These are phyloP conservation scores for Talaromyces sp. DNA, from an alignment of 2,329 filamentous ascomycete genomes.

Conservation along the genomic window DNA sequence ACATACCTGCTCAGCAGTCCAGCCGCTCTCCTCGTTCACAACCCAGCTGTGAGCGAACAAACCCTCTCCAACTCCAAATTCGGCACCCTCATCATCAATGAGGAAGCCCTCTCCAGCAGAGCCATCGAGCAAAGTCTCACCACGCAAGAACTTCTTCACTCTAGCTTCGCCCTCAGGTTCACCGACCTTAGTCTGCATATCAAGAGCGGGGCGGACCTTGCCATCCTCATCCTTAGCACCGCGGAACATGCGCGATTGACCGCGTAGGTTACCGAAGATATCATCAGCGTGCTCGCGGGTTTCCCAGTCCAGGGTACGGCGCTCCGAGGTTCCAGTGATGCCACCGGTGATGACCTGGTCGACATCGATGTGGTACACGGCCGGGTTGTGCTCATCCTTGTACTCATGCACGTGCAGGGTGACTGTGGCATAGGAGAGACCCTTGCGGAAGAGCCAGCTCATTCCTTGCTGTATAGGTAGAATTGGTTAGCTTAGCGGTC, in stretches of 20 bases:
- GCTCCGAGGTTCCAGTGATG: conserved; percentile 66
- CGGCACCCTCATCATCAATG: conserved; percentile 54
- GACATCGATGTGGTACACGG: conserved; percentile 67
- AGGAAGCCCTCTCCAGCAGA: conserved; percentile 63
- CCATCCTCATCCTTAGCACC: conserved; percentile 39
- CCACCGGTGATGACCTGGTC: conserved; percentile 72
- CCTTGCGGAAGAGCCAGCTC: conserved; percentile 72
- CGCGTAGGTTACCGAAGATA: conserved; percentile 74
- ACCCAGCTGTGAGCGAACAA: conserved; percentile 54
- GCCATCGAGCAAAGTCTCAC: conserved; percentile 53
- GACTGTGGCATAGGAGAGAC: conserved; percentile 69
- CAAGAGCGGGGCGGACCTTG: conserved; percentile 38
- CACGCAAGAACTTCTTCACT: conserved; percentile 42
- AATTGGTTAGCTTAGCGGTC: not conserved
- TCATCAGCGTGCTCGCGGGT: conserved; percentile 72
- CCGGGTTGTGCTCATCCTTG: conserved; percentile 43
- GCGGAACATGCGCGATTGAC: conserved; percentile 58
- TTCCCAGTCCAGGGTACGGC: conserved; percentile 59
- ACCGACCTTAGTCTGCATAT: conserved; percentile 42
- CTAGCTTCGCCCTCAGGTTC: conserved; percentile 43
- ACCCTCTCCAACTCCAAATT: conserved; percentile 46
- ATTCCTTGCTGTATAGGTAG: conserved; percentile 60
- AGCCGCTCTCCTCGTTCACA: conserved; percentile 51
- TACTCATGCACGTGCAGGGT: conserved; percentile 65
- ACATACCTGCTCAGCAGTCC: conserved; percentile 58